A percentile compares a stretch with the other conserved stretches of the same genome.
Evolutionary conservation across 805 yeast species (phyloP).

Genomic region (Ogataea nonfermentans): DNA sequence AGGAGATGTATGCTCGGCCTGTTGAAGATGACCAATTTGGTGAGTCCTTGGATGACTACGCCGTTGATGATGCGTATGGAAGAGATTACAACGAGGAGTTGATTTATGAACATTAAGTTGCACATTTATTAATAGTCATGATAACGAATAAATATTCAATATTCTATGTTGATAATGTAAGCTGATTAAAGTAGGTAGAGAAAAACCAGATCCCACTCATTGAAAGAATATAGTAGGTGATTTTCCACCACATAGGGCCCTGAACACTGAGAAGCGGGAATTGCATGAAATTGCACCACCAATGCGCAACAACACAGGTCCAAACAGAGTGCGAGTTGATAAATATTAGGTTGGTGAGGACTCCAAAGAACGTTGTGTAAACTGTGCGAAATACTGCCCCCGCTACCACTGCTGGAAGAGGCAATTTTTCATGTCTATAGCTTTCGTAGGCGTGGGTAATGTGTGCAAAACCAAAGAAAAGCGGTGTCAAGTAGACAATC

Average conservation of each 20-base stretch:
- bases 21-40: conserved; percentile 9
- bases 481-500: conserved; percentile 48
- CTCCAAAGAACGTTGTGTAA: conserved; percentile 73
- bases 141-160: not conserved
- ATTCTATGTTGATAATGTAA: conserved; percentile 10
- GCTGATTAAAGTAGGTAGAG: conserved; percentile 22
- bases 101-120: conserved; percentile 11
- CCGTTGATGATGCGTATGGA: conserved; percentile 15
- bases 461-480: conserved; percentile 76
- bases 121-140: conserved; percentile 1
- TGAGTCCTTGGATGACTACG: conserved; percentile 14
- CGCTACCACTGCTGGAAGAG: conserved; percentile 28
- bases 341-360: conserved; percentile 56
- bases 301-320: conserved; percentile 58
- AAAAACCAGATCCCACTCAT: conserved; percentile 45
- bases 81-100: conserved; percentile 10
- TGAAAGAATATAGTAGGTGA: conserved; percentile 39
- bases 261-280: conserved; percentile 44
- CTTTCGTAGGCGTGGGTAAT: conserved; percentile 66
- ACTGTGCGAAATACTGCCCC: conserved; percentile 51
- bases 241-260: conserved; percentile 26
- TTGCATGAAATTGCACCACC: conserved; percentile 68
- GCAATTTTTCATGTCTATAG: conserved; percentile 28
- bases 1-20: conserved; percentile 30
- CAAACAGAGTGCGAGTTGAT: conserved; percentile 52